Base-by-base conservation (phyloP, 139 green algal genomes). In the Parachlorella kessleri region DNA sequence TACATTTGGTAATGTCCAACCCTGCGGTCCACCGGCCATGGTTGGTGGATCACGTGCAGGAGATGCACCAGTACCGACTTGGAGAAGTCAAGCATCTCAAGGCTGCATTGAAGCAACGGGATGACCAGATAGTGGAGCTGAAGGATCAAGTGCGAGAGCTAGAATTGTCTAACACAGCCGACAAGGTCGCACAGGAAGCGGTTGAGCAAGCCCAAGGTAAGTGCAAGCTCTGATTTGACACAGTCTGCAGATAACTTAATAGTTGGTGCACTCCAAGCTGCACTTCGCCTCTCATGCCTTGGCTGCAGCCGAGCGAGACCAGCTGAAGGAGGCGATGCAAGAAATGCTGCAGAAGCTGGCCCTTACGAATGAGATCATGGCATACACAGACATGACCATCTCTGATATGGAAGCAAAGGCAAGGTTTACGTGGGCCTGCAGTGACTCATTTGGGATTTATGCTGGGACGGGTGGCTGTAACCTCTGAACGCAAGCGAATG, bases 21-120 rank as follows among this genome's bases (percentile, higher is more conserved):
- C n/a, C n/a, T n/a, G n/a, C n/a, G n/a, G n/a, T n/a, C n/a, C n/a
- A n/a, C n/a, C n/a, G n/a, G n/a, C n/a, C n/a, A n/a, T n/a, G n/a
- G n/a, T n/a, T n/a, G n/a, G n/a, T n/a, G n/a, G n/a, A n/a, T n/a
- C n/a, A 59, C 21, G 14, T 59, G 21, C 48, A 59, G 48, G 48
- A 59, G 48, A 59, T 59, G 48, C 48, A 59, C 21, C 48, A 59
- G 21, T 59, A 59, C 55, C 40, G 75, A 26, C 5, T 81, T 53
- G 66, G 66, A 2, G 81, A 86, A 59, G 80, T 80, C 21, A 69
- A 59, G 41, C 80, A 85, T 70, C 41, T 86, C 4, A 83, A 86
- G 59, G n/a, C 30, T 35, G 81, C 81, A 41, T 53, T 86, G 9
- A 72, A 76, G 33, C 65, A 71, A 33, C 78, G 81, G 37, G 81